Percentiles rank a stretch among this genome's conserved stretches.
These are phyloP conservation scores for Galerina sulciceps DNA, from an alignment of 768 basidiomycete species.

Conservation along the genomic window DNA sequence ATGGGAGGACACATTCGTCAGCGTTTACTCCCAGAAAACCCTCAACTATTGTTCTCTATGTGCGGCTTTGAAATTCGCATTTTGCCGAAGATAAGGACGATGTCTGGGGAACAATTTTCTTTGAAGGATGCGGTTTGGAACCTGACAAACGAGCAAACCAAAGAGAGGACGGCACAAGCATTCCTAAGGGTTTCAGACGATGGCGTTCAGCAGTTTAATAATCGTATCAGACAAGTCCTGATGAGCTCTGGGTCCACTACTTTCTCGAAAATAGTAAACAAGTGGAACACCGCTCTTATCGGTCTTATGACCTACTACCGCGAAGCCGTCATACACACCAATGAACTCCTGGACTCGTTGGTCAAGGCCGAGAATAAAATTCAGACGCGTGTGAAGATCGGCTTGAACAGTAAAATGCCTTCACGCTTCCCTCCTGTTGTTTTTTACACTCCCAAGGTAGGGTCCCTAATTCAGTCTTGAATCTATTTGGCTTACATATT, in stretches of 20 bases:
- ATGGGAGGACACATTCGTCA: constrained; percentile 98
- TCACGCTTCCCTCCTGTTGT: constrained; percentile 97
- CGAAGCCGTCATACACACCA: constrained; percentile 96
- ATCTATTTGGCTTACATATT: background rate
- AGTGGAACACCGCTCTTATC: constrained; percentile 96
- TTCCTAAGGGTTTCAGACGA: constrained; percentile 98
- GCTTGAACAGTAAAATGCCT: constrained; percentile 99
- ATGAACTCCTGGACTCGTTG: constrained; percentile 91
- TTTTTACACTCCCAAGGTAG: constrained; percentile 92
- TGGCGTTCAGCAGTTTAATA: constrained; percentile 96
- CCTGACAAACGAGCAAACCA: constrained; percentile 94
- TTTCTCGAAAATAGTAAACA: constrained; percentile 98
- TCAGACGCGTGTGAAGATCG: constrained; percentile 99
- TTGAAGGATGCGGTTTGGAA: constrained; percentile 97
- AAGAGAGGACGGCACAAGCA: constrained; percentile 97
- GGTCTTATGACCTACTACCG: constrained; percentile 98
- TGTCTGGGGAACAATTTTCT: constrained; percentile 96
- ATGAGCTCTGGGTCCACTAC: constrained; percentile 99
- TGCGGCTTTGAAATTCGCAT: constrained; percentile 99
- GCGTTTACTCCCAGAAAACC: constrained; percentile 98
- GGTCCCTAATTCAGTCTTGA: constrained; percentile 6
- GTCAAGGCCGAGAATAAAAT: constrained; percentile 99
- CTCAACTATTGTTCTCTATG: constrained; percentile 98
- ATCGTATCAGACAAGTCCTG: constrained; percentile 92
- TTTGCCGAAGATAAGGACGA: constrained; percentile 92